Evolutionary conservation across 495 filamentous ascomycete species (phyloP), one percentile per base, ranked within the genome.

Genomic region (Trichocladium antarcticum): DNA sequence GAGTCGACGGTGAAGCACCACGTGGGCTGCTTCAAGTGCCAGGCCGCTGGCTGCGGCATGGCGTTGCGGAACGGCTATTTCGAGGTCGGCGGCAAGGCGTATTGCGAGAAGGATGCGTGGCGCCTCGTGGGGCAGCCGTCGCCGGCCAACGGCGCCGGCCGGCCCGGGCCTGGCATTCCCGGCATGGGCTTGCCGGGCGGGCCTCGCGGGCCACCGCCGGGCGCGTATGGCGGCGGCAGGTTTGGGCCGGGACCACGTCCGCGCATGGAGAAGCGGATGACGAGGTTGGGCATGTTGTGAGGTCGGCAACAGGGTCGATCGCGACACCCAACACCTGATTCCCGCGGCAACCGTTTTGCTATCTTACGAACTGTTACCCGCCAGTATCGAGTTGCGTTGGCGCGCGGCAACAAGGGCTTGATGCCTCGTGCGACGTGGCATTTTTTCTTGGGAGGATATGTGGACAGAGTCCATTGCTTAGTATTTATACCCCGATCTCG

Each of bases 101-200:
- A 83, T 59, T 98, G 92, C 62, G 89, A 96, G 62, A 77, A 81
- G 32, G 88, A 98, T 62, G 88, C 89, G 14, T 81, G 80, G 58
- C 68, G 75, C 28, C 77, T 82, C 14, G 57, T 50, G 31, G 66
- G 65, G 57, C 63, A 53, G 45, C 68, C 57, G 32, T 37, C 44
- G 58, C 19, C 46, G 42, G 42, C 27, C 6, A 41, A 39, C 12
- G 47, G 36, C 5, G 45, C 39, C 47, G 12, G 50, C 48, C n/a
- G 36, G 51, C 12, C 56, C 50, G 53, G 54, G 5, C 54, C 50
- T 3, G 16, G 57, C 15, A 21, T 45, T 20, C 36, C 36, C 7
- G n/a, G 6, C 6, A 28, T 47, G 50, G 37, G 50, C 6, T 19
- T 49, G 29, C 53, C 53, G 2, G 32, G 41, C 15, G 43, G 47